Evolutionary conservation across 495 filamentous ascomycete genomes (phyloP).

Genomic region (Penicillium alfredii): DNA sequence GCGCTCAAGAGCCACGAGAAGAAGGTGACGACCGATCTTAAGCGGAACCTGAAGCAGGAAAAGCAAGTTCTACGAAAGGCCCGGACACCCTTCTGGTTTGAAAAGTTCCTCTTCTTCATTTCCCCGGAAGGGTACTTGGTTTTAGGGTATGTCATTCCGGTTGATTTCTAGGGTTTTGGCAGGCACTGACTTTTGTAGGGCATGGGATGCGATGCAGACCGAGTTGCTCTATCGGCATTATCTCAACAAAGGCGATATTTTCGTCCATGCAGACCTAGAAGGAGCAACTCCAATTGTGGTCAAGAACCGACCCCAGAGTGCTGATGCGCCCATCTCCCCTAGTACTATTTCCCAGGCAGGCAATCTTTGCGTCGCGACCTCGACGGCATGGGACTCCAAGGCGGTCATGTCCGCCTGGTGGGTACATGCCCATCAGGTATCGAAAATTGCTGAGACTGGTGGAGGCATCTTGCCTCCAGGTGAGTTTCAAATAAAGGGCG

Average conservation of each 20-base stretch:
- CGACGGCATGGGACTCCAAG: constrained; percentile 91
- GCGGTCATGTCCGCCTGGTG: constrained; percentile 93
- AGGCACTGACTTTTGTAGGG: constrained; percentile 38
- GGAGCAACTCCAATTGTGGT: constrained; percentile 79
- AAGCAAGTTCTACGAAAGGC: constrained; percentile 82
- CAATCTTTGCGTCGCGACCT: constrained; percentile 72
- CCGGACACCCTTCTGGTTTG: constrained; percentile 83
- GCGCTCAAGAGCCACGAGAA: constrained; percentile 84
- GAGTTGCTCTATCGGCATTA: constrained; percentile 84
- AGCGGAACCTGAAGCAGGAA: constrained; percentile 82
- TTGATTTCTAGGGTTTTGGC: too few species aligned
- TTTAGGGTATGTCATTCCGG: constrained; percentile 47
- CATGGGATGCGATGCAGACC: constrained; percentile 82
- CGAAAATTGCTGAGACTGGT: constrained; percentile 71
- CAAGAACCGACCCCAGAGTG: constrained; percentile 69
- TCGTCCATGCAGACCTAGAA: constrained; percentile 83
- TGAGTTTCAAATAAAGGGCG: constrained; percentile 71
- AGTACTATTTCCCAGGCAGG: constrained; percentile 89
- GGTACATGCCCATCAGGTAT: constrained; percentile 81
- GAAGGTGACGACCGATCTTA: constrained; percentile 80
- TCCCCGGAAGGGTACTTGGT: constrained; percentile 95
- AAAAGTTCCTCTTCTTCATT: constrained; percentile 92
- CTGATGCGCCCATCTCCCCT: constrained; percentile 81
- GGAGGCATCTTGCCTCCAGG: constrained; percentile 68
- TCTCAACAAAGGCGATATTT: constrained; percentile 81